Conservation (phyloP, 2,329 filamentous ascomycete genomes). For the Didymosphaeria variabile region DNA sequence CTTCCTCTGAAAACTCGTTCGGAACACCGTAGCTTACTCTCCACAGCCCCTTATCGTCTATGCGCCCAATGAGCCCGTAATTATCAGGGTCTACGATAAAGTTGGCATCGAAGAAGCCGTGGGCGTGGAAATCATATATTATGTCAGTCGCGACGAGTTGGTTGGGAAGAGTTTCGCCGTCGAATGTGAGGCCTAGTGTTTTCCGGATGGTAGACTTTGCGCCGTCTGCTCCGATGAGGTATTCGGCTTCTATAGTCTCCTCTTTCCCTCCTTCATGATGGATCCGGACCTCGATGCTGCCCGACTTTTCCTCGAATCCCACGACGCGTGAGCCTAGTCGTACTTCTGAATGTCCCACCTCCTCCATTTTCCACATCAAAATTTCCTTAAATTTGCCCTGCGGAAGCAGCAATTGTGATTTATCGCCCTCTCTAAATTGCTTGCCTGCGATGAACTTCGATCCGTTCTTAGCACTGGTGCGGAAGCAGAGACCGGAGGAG, state of each 20-base stretch:
- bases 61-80: slow-evolving; percentile 50
- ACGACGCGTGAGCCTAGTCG: slow-evolving; percentile 31
- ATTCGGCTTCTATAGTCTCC: slow-evolving; percentile 33
- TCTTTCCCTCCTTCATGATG: slow-evolving; percentile 10
- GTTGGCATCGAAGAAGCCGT: slow-evolving; percentile 53
- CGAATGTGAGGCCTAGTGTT: slow-evolving; percentile 30
- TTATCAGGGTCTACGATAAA: slow-evolving; percentile 51
- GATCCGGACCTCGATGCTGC: slow-evolving; percentile 22
- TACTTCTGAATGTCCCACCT: slow-evolving; percentile 25
- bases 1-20: slow-evolving; percentile 34
- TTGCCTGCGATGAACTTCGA: slow-evolving; percentile 40
- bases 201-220: slow-evolving; percentile 35
- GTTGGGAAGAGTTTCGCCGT: slow-evolving; percentile 46
- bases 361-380: slow-evolving; percentile 29
- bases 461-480: slow-evolving; percentile 33
- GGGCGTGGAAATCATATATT: slow-evolving; percentile 46
- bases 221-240: slow-evolving; percentile 45
- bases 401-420: slow-evolving; percentile 38
- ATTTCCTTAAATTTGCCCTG: slow-evolving; percentile 46
- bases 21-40: slow-evolving; percentile 52
- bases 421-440: slow-evolving; percentile 34
- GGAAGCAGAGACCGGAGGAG: slow-evolving; percentile 39
- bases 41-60: slow-evolving; percentile 48
- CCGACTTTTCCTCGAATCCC: slow-evolving; percentile 20
- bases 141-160: slow-evolving; percentile 53